Evolutionary conservation across 2,329 filamentous ascomycete genomes (phyloP), one percentile per base, ranked within the genome.

Genomic region (Trichophyton simii): DNA sequence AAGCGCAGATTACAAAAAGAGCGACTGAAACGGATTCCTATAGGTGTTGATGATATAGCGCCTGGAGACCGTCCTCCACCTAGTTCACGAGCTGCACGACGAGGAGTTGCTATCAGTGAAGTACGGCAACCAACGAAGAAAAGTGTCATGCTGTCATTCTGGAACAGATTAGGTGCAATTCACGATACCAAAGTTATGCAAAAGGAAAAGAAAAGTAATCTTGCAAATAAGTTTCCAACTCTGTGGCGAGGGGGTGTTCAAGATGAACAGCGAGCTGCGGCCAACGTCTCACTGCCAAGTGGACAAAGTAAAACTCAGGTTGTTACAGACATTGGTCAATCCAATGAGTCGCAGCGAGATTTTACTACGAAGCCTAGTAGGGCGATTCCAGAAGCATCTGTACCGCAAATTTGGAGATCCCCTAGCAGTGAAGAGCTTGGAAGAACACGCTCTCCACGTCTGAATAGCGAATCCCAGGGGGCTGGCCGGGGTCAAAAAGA

Each of bases 131-230:
- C 79, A 73, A 80, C 71, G 60, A 73, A 75, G 66, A 86, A 83
- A 78, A 91, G 88, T 65, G 83, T 87, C 74, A 89, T 87, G 6
- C 78, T 96, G 72, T 83, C 86, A 1, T 76, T 96, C 65, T 97
- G 92, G 92, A 88, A 85, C 58, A 79, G 87, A 1, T 95, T 91
- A 88, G 91, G 89, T 13, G 91, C 87, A 54, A 95, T 88, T 71
- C 90, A 96, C 69, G 94, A 97, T 70, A 83, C 92, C 72, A 80
- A 80, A 64, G 88, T 87, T 0, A 80, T 95, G 13, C 58, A 42
- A 60, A 52, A 18, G 58, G 63, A 52, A 57, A 58, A 34, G 60
- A 62, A 31, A 42, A 11, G 15, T 50, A 55, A 38, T 44, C 36
- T n/a, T 31, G 55, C 28, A 15, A 4, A 41, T 13, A 8, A 44